Evolutionary conservation across 2,329 filamentous ascomycete genomes (phyloP).

Genomic region (Arachnomyces sp.): DNA sequence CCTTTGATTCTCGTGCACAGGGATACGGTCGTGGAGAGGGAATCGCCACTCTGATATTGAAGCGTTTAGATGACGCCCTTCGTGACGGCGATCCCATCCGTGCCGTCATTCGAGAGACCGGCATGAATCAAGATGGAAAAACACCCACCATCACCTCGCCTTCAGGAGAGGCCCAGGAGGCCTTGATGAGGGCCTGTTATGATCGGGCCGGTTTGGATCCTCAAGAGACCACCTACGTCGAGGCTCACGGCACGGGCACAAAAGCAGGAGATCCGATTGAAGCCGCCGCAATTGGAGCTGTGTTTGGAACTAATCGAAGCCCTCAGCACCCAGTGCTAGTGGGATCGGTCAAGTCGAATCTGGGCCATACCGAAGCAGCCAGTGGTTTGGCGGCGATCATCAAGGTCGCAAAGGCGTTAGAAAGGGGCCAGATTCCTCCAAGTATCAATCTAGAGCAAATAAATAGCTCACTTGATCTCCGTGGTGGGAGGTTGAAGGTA

Average conservation of each 20-base stretch:
- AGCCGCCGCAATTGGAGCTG: slow-evolving; percentile 16
- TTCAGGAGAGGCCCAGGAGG: slow-evolving; percentile 19
- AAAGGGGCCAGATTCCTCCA: slow-evolving; percentile 21
- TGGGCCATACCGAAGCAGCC: slow-evolving; percentile 23
- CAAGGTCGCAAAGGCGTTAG: slow-evolving; percentile 20
- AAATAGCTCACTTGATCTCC: slow-evolving; percentile 6
- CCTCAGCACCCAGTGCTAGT: slow-evolving; percentile 16
- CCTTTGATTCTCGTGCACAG: slow-evolving; percentile 28
- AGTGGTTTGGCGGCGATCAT: slow-evolving; percentile 22
- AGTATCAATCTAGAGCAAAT: slow-evolving; percentile 18
- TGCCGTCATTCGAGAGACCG: slow-evolving; percentile 31
- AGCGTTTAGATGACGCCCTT: slow-evolving; percentile 32
- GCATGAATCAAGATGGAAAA: slow-evolving; percentile 35
- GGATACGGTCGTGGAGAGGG: slow-evolving; percentile 41
- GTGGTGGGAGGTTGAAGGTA: slow-evolving; percentile 8
- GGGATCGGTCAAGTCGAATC: slow-evolving; percentile 23
- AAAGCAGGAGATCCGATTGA: slow-evolving; percentile 48
- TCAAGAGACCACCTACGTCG: slow-evolving; percentile 21
- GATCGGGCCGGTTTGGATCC: slow-evolving; percentile 14
- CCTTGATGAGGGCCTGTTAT: slow-evolving; percentile 19
- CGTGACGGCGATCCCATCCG: slow-evolving; percentile 34
- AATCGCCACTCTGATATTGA: slow-evolving; percentile 30
- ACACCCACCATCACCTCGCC: slow-evolving; percentile 36
- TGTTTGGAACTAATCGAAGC: background rate
- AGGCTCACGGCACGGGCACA: slow-evolving; percentile 50